A percentile compares a stretch with the other conserved stretches of the same genome.
Evolutionary conservation across 176 grass and related monocot genomes (phyloP).

Genomic region (Zea mays): DNA sequence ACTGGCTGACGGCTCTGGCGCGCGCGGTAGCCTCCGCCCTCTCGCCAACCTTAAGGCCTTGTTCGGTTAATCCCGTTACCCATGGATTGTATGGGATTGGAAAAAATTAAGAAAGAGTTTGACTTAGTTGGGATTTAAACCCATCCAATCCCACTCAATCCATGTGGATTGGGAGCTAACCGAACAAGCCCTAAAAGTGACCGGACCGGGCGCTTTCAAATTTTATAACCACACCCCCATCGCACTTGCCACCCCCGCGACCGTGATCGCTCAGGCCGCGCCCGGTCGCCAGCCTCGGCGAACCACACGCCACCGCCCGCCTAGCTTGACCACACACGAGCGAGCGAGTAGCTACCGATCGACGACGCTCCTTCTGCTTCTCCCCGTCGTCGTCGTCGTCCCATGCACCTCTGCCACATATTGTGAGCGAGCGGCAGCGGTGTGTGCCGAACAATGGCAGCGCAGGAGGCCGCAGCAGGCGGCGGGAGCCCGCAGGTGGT

Average conservation of each 20-base stretch:
- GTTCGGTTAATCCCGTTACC: too few species aligned
- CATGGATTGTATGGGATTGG: too few species aligned
- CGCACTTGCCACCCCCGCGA: not conserved
- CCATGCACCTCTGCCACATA: not conserved
- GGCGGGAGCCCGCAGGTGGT: constrained; percentile 33
- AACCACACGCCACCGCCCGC: constrained; percentile 21
- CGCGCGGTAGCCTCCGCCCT: not conserved
- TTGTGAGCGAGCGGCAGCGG: too few species aligned
- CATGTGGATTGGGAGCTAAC: too few species aligned
- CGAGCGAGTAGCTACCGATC: too few species aligned
- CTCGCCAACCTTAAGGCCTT: constrained; percentile 35
- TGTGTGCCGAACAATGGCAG: constrained; percentile 36
- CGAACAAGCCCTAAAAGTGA: too few species aligned
- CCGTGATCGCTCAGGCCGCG: constrained; percentile 30
- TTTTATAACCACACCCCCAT: constrained; percentile 23
- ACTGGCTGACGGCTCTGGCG: constrained; percentile 16
- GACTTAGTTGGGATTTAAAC: too few species aligned
- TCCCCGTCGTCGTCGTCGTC: not conserved
- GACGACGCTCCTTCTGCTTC: too few species aligned
- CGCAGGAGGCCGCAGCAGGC: constrained; percentile 46
- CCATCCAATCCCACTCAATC: too few species aligned
- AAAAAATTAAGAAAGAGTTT: too few species aligned
- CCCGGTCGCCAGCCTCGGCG: not conserved
- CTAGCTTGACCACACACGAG: not conserved
- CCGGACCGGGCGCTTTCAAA: constrained; percentile 34